Percentiles rank a stretch among this genome's conserved stretches.
phyloP scores from a whole-genome alignment of 805 yeast genomes.

The Starmerella vaccinii region DNA sequence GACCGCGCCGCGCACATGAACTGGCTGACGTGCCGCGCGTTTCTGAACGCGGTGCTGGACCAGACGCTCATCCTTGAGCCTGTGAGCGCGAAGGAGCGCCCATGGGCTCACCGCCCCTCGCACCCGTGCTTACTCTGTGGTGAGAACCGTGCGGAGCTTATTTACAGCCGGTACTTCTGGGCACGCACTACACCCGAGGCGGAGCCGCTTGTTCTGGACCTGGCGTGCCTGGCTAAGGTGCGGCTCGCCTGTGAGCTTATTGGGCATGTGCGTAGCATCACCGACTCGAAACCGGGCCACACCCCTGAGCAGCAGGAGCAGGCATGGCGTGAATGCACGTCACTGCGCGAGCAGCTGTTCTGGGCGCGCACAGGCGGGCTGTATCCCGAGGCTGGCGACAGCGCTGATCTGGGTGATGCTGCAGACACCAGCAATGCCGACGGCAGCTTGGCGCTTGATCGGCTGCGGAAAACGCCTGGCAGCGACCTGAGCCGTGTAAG shows the following conservation, averaged over 20 bases:
- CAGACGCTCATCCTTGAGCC: conserved; percentile 82
- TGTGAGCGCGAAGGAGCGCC: conserved; percentile 69
- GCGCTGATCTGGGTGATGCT: background rate
- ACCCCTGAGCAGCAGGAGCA: conserved; percentile 35
- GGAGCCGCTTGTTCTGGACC: conserved; percentile 48
- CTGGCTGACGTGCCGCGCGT: conserved; percentile 50
- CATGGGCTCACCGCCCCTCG: conserved; percentile 40
- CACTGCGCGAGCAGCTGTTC: conserved; percentile 61
- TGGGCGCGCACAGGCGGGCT: conserved; percentile 68
- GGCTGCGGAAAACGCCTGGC: background rate
- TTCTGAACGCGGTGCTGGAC: conserved; percentile 61
- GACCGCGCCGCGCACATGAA: conserved; percentile 55
- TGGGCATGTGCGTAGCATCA: conserved; percentile 59
- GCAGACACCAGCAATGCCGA: background rate
- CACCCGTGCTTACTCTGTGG: conserved; percentile 79
- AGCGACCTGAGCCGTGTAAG: background rate
- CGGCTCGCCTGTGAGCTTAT: conserved; percentile 77
- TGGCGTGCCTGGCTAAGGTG: conserved; percentile 66
- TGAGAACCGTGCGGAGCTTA: conserved; percentile 56
- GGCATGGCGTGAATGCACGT: conserved; percentile 55
- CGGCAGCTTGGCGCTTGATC: background rate
- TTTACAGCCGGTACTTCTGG: conserved; percentile 68
- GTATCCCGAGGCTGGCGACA: conserved; percentile 12
- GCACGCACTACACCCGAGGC: conserved; percentile 36
- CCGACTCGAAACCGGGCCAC: conserved; percentile 50